Evolutionary conservation across 257 asterid genomes (phyloP), one percentile per base, ranked within the genome.

Genomic region (Henckelia pumila): DNA sequence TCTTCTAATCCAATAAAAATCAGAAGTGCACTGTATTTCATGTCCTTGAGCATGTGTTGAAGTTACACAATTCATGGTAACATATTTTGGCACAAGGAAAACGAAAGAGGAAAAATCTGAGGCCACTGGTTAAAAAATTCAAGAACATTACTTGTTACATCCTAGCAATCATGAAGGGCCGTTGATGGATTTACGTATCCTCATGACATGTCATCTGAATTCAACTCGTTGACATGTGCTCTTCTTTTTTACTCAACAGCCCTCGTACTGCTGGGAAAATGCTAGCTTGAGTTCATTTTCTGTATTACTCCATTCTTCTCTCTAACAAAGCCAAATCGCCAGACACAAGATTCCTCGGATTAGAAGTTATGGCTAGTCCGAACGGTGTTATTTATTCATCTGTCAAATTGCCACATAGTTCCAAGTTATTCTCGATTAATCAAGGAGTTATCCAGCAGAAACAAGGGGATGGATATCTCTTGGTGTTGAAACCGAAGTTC

Each of bases 301-400:
- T 52, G 71, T 64, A 53, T 56, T 71, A 73, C 78, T 69, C 73
- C n/a, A 14, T 49, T 77, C 74, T 75, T 69, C 56, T 61, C 64
- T 30, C 71, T 60, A 32, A 26, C 72, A 33, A 56, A 74, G 64
- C 57, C 58, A 52, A 63, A 23, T 64, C 24, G 23, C 19, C 30
- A 0, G 40, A 30, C 60, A 14, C 62, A 71, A 75, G 61, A 79
- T 82, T 66, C 75, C 63, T 26, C 67, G 47, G 32, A 63, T 71
- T 30, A 22, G 28, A 55, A 73, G 17, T 37, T 59, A 92, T 92
- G 96, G 91, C 96, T 68, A 79, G 72, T 56, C 77, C 84, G 23
- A 86, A 86, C 33, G 91, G 95, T 11, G 73, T 87, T 71, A 72
- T 84, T 67, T 87, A 88, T 80, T 87, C 94, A 66, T 79, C 98